Base-by-base conservation (phyloP, 2,329 filamentous ascomycete genomes). In the Penicillium sp. region DNA sequence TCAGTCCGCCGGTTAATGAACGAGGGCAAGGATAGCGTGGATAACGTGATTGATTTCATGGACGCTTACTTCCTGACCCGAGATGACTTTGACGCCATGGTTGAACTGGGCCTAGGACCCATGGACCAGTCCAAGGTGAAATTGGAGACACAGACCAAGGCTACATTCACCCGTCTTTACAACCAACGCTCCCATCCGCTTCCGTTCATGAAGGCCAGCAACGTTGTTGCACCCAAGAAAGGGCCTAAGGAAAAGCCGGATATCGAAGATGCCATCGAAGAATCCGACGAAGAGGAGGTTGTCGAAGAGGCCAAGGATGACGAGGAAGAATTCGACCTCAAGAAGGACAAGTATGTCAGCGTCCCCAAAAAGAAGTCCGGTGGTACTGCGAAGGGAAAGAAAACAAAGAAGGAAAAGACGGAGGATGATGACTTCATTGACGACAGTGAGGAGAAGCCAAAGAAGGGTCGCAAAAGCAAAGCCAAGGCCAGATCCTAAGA, bases 341-440 rank as follows among this genome's bases (percentile, higher is more conserved):
- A 85, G 59, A 94, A 91, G 62, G 93, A 98, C 68, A 97, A 96
- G 67, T 96, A 94, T 59, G 90, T 97, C 63, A 94, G 93, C 65
- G 78, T 85, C 60, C 87, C 91, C 9, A 88, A 83, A 65, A 53
- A 70, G 58, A 78, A 80, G 61, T 71, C 72, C 1, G 54, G 59
- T 26, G 54, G 37, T 17, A 25, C 33, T 6, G 48, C 50, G 32
- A 68, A 64, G 37, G 60, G 47, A 14, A 72, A 69, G 51, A 70
- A 67, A 71, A 52, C 58, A 44, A 55, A 63, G 41, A 66, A 63
- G 48, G 46, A 36, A 16, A 65, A 65, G 50, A 61, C 57, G 41
- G 47, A 67, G 45, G 30, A 62, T 14, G 65, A 67, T 41, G 62
- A 57, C 33, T 55, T 65, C 5, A 71, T 68, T 13, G 74, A 73